phyloP scores from a whole-genome alignment of 2,329 filamentous ascomycete species.

The Thyridium curvatum region DNA sequence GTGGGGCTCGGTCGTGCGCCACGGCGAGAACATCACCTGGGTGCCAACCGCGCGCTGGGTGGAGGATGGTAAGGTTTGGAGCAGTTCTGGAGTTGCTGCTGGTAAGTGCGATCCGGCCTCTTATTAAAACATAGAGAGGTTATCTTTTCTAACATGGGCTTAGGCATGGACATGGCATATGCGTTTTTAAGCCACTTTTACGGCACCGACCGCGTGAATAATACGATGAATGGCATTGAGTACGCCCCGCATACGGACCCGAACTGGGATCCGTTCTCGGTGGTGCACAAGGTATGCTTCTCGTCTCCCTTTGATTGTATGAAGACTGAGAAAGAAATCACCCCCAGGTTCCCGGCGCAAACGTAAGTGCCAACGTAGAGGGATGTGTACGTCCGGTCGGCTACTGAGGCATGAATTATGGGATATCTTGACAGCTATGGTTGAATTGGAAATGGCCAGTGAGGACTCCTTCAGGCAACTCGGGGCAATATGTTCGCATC shows the following conservation, averaged over 20 bases:
- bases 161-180: conserved; percentile 27
- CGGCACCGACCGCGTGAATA: conserved; percentile 16
- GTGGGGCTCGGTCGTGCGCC: conserved; percentile 22
- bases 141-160: too few relatives aligned
- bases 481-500: not conserved
- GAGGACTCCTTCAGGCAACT: too few relatives aligned
- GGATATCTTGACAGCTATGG: too few relatives aligned
- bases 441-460: too few relatives aligned
- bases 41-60: conserved; percentile 44
- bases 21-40: conserved; percentile 37
- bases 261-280: conserved; percentile 16
- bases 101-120: conserved; percentile 27
- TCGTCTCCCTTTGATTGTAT: not conserved
- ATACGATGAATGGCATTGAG: conserved; percentile 13
- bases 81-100: conserved; percentile 43
- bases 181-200: conserved; percentile 28
- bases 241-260: conserved; percentile 11
- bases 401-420: too few relatives aligned
- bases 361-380: too few relatives aligned
- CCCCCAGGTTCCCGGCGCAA: too few relatives aligned
- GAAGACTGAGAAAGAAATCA: too few relatives aligned
- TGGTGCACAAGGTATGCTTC: conserved; percentile 11
- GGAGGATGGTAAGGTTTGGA: conserved; percentile 47
- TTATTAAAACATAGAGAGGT: too few relatives aligned
- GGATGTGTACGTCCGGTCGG: too few relatives aligned